Evolutionary conservation across 75 land plant species (phyloP), one percentile per base, ranked within the genome.

Genomic region (Isoetes taiwanensis): DNA sequence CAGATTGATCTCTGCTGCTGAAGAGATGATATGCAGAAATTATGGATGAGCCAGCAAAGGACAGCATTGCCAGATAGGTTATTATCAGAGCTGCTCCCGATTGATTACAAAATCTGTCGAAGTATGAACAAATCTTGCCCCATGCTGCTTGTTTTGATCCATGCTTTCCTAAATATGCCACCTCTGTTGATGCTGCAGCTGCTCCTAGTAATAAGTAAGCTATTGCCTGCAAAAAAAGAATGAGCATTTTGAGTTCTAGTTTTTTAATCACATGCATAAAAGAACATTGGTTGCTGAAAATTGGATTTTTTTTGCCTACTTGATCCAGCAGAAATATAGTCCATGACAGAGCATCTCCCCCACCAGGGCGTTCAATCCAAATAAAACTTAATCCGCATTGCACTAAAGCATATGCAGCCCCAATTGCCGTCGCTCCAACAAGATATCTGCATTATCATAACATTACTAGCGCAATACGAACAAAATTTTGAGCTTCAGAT

Each of bases 1-100:
- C n/a, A n/a, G n/a, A n/a, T n/a, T n/a, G n/a, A n/a, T 46, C 5
- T 46, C 12, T 46, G 16, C 16, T 46, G 50, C 50, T 46, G 16
- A 46, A 46, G n/a, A 46, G 50, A 23, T 46, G 23, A 46, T 46
- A 8, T 4, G 50, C 50, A 6, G 50, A 46, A 16, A 46, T 46
- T 23, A n/a, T 23, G 4, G 50, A 5, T 19, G 50, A 46, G 50
- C 16, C 6, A 19, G 50, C 50, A 23, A 46, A 16, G 8, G 23
- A 6, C 50, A 46, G 25, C n/a, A 23, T 46, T 4, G 50, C 16
- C 4, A 46, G 6, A n/a, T 19, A n/a, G 12, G 50, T 19, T 3
- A 23, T 19, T 6, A 46, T 23, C 6, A 46, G 50, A 6, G 50
- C 5, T 3, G 50, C 50, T 19, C 50, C 50, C 8, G 23, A 23